phyloP scores from a whole-genome alignment of 768 basidiomycete species.

The Crepidotus variabilis region DNA sequence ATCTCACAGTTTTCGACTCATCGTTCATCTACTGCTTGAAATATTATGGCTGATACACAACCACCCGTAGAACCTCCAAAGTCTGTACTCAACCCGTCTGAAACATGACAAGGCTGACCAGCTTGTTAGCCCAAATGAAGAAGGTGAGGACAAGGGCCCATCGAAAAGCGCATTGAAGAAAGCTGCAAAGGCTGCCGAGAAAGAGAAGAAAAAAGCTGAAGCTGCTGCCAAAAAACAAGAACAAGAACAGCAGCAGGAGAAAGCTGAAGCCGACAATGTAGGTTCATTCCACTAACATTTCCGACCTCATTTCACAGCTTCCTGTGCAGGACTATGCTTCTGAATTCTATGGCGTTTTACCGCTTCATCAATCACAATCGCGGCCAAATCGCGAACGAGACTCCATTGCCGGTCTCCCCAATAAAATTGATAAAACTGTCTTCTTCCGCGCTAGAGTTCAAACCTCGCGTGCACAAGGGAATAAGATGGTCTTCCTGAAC shows the following conservation, averaged over 20 bases:
- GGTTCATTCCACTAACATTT: constrained; percentile 13
- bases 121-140: constrained; percentile 1
- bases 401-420: constrained; percentile 61
- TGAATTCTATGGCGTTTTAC: constrained; percentile 82
- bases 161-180: constrained; percentile 92
- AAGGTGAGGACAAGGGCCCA: constrained; percentile 41
- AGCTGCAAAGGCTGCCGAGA: constrained; percentile 86
- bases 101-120: constrained; percentile 1
- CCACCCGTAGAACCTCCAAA: constrained; percentile 16
- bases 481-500: constrained; percentile 93
- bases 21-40: constrained; percentile 3
- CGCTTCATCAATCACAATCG: constrained; percentile 88
- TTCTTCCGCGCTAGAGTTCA: constrained; percentile 88
- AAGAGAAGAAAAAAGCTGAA: constrained; percentile 85
- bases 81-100: constrained; percentile 19
- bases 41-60: constrained; percentile 30
- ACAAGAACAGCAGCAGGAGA: constrained; percentile 61
- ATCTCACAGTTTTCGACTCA: background rate
- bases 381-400: constrained; percentile 58
- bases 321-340: constrained; percentile 64
- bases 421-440: constrained; percentile 70
- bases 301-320: constrained; percentile 4
- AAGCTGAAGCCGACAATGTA: constrained; percentile 53
- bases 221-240: constrained; percentile 78
- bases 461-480: constrained; percentile 87